Evolutionary conservation across 371 early-diverging fungal genomes (phyloP).

Genomic region (Dichotomocladium elegans): DNA sequence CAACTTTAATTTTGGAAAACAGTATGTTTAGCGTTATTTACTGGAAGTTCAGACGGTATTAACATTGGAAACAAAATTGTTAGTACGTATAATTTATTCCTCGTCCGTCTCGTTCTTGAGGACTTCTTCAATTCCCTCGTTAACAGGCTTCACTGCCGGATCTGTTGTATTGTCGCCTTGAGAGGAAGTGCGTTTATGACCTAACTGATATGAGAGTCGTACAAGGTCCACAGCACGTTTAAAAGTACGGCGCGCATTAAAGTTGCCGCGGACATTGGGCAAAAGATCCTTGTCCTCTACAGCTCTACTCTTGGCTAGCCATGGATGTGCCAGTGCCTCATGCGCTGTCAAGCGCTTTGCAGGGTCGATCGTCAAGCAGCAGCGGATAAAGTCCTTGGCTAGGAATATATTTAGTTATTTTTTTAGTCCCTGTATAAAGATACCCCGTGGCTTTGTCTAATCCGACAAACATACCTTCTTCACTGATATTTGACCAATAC

Average conservation of each 20-base stretch:
- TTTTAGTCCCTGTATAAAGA: not conserved
- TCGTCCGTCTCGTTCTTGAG: slow-evolving; percentile 29
- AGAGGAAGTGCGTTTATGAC: slow-evolving; percentile 31
- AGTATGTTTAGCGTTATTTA: no score
- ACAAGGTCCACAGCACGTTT: slow-evolving; percentile 66
- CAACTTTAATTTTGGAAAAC: no score
- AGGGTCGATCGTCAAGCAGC: slow-evolving; percentile 74
- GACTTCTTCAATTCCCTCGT: slow-evolving; percentile 43
- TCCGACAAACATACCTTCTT: slow-evolving; percentile 32
- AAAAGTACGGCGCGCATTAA: slow-evolving; percentile 77
- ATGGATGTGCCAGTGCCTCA: slow-evolving; percentile 72
- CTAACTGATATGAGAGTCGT: slow-evolving; percentile 42
- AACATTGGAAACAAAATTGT: no score
- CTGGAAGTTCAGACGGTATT: no score
- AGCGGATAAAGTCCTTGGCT: slow-evolving; percentile 83
- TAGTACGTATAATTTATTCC: no score
- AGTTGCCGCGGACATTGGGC: slow-evolving; percentile 75
- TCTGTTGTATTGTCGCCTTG: slow-evolving; percentile 7
- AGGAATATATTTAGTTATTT: not conserved
- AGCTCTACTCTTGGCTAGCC: slow-evolving; percentile 45
- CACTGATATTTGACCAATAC: slow-evolving; percentile 67
- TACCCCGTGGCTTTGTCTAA: not conserved
- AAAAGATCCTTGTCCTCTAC: slow-evolving; percentile 54
- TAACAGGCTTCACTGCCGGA: slow-evolving; percentile 32
- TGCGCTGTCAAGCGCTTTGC: slow-evolving; percentile 70